Evolutionary conservation across 2,329 filamentous ascomycete genomes (phyloP).

Genomic region (Aaosphaeria pasadenensis): DNA sequence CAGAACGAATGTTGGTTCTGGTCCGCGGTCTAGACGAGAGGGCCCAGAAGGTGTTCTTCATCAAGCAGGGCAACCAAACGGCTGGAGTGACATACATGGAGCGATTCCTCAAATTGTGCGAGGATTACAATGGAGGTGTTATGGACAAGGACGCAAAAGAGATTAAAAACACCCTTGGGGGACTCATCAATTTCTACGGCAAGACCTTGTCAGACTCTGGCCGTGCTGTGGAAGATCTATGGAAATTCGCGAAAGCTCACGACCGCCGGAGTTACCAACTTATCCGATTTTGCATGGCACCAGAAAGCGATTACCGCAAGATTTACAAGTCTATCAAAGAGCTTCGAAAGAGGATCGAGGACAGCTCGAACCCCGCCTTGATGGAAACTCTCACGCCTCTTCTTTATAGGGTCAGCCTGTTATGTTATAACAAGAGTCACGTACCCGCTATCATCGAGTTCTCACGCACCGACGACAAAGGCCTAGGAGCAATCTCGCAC

Average conservation of each 20-base stretch:
- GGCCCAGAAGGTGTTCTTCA: slow-evolving; percentile 84
- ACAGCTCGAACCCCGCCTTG: slow-evolving; percentile 57
- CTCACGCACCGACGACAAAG: slow-evolving; percentile 78
- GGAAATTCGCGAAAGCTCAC: slow-evolving; percentile 87
- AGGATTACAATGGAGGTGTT: slow-evolving; percentile 85
- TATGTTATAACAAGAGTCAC: slow-evolving; percentile 94
- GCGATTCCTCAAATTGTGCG: slow-evolving; percentile 78
- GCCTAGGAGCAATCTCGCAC: slow-evolving; percentile 75
- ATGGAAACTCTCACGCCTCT: slow-evolving; percentile 80
- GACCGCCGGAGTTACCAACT: slow-evolving; percentile 89
- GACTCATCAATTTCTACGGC: slow-evolving; percentile 69
- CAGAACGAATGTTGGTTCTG: slow-evolving; percentile 79
- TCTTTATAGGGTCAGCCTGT: slow-evolving; percentile 75
- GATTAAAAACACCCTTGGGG: slow-evolving; percentile 66
- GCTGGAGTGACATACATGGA: slow-evolving; percentile 70
- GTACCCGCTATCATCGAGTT: slow-evolving; percentile 85
- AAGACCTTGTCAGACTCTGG: slow-evolving; percentile 73
- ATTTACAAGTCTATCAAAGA: slow-evolving; percentile 89
- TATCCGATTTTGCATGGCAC: slow-evolving; percentile 78
- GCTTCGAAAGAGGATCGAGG: slow-evolving; percentile 75
- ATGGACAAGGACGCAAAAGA: slow-evolving; percentile 67
- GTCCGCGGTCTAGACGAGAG: slow-evolving; percentile 73
- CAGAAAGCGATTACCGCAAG: slow-evolving; percentile 87
- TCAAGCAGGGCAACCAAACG: slow-evolving; percentile 75
- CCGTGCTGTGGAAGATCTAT: slow-evolving; percentile 72